phyloP scores from a whole-genome alignment of 257 asterid species.

The Forsythia viridissima region DNA sequence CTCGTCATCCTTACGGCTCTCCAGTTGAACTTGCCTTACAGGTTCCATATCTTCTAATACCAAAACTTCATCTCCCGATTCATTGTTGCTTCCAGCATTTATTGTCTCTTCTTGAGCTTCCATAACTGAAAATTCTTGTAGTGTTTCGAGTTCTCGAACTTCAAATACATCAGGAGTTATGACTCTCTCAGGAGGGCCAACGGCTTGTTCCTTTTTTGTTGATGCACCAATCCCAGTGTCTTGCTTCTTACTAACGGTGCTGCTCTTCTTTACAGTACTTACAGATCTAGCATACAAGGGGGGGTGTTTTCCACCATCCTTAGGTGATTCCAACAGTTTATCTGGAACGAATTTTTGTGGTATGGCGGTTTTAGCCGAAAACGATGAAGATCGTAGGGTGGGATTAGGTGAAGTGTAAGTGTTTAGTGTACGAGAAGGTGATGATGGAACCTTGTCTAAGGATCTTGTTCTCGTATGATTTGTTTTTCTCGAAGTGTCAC shows the following conservation, averaged over 20 bases:
- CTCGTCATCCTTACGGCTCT: slow-evolving; percentile 15
- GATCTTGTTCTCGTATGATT: slow-evolving; percentile 27
- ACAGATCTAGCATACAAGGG: slow-evolving; percentile 7
- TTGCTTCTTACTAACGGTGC: slow-evolving; percentile 10
- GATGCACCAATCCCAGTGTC: neutral
- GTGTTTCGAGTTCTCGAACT: neutral
- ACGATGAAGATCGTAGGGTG: slow-evolving; percentile 29
- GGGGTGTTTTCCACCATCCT: slow-evolving; percentile 14
- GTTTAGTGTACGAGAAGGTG: slow-evolving; percentile 20
- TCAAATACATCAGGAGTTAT: slow-evolving; percentile 2
- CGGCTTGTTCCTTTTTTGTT: neutral
- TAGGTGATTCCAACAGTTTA: slow-evolving; percentile 33
- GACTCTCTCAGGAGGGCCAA: neutral
- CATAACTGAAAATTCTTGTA: slow-evolving; percentile 10
- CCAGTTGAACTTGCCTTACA: slow-evolving; percentile 4
- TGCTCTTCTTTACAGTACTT: neutral
- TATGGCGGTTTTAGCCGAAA: slow-evolving; percentile 11
- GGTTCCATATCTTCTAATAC: slow-evolving; percentile 6
- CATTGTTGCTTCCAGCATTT: neutral
- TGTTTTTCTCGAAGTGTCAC: slow-evolving; percentile 6
- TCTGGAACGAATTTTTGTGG: slow-evolving; percentile 24
- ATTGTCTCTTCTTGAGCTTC: slow-evolving; percentile 29
- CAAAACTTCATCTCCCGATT: neutral
- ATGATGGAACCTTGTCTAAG: slow-evolving; percentile 27
- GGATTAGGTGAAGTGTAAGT: slow-evolving; percentile 32